phyloP scores from a whole-genome alignment of 768 basidiomycete genomes.

The Chiua virens region DNA sequence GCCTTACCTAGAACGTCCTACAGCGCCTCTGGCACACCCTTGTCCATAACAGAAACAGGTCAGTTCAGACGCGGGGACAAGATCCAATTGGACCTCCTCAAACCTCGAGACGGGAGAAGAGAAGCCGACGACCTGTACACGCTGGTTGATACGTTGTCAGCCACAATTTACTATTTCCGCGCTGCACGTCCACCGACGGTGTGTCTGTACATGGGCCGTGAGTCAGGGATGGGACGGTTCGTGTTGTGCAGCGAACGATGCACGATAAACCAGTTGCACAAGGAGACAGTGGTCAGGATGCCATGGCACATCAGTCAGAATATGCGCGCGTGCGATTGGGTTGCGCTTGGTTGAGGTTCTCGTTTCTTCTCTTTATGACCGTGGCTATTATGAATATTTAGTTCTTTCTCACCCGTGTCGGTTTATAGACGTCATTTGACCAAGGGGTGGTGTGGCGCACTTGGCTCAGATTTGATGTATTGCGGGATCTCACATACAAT shows the following conservation, averaged over 20 bases:
- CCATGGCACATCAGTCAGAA: conserved; percentile 14
- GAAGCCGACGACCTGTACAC: conserved; percentile 19
- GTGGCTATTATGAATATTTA: no score
- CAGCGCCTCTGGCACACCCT: conserved; percentile 16
- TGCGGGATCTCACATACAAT: no score
- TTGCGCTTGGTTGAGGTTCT: no score
- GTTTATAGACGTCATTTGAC: no score
- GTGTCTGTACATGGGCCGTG: conserved; percentile 20
- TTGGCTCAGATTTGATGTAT: no score
- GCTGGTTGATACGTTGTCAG: conserved; percentile 23
- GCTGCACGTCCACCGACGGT: conserved; percentile 23
- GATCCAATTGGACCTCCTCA: conserved; percentile 5
- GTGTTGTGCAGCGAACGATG: conserved; percentile 22
- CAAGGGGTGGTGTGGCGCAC: no score
- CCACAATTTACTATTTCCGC: conserved; percentile 25
- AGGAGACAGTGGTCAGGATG: conserved; percentile 26
- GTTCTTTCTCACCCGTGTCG: no score
- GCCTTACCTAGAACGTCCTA: conserved; percentile 14
- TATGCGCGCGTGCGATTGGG: conserved; percentile 16
- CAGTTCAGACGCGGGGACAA: conserved; percentile 17
- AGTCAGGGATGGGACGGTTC: conserved; percentile 23
- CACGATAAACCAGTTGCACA: conserved; percentile 16
- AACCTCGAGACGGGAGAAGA: neutral
- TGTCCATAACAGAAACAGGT: conserved; percentile 6
- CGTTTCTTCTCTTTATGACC: no score